These are phyloP conservation scores for Neocallimastix lanati DNA, from an alignment of 192 early-diverging fungal genomes.

Conservation along the genomic window DNA sequence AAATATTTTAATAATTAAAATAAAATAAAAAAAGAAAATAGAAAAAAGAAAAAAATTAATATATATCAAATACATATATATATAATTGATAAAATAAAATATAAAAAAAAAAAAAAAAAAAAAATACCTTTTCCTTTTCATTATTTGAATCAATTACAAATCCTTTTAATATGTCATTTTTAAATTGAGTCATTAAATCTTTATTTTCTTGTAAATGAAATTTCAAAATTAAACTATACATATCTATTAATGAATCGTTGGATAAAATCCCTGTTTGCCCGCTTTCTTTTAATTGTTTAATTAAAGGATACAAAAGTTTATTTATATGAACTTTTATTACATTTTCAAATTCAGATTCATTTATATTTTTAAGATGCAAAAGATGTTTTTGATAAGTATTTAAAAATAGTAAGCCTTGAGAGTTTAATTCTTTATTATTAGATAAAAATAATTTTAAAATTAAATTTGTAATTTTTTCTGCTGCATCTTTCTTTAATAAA, in stretches of 20 bases:
- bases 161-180: not conserved
- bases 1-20: too few species aligned
- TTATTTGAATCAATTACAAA: not conserved
- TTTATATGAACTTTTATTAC: not conserved
- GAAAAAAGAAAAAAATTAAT: too few species aligned
- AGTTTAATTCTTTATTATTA: not conserved
- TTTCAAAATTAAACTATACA: not conserved
- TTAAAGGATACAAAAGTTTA: not conserved
- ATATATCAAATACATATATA: too few species aligned
- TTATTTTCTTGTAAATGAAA: not conserved
- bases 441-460: not conserved
- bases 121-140: not conserved
- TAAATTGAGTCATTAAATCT: not conserved
- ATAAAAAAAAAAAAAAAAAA: too few species aligned
- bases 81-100: too few species aligned
- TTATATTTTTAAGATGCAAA: not conserved
- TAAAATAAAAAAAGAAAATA: too few species aligned
- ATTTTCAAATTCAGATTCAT: not conserved
- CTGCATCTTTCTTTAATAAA: too few species aligned
- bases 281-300: not conserved
- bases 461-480: not conserved
- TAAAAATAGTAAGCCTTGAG: not conserved
- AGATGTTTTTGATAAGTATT: not conserved
- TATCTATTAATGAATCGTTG: not conserved
- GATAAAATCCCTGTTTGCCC: not conserved